Evolutionary conservation across 1,284 basidiomycete genomes (phyloP), one percentile per base, ranked within the genome.

Genomic region (Ustilago bromivora): DNA sequence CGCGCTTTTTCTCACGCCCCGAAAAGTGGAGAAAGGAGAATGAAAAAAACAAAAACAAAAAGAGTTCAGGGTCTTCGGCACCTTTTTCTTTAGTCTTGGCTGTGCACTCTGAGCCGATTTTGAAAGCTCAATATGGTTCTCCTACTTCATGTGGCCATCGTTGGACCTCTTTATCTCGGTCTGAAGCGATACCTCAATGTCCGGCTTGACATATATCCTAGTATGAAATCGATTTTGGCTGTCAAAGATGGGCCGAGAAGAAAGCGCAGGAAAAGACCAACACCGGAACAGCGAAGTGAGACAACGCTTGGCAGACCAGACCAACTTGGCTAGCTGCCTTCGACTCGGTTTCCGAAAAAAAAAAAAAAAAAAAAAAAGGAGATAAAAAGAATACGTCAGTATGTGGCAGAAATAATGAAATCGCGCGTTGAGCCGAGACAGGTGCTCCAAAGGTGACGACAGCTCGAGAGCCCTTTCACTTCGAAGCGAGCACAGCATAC

Each of bases 231-330:
- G 36, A 36, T 2, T 12, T 8, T 36, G 36, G 9, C 8, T 12
- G 11, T 8, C 13, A 17, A 46, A 15, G 4, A 15, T 17, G 31
- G 34, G 23, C 23, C 28, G 32, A 53, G 51, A 32, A 53, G 31
- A 32, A 34, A 7, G 9, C 2, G 51, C 5, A 31, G 17, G 31
- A 32, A 32, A 53, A 34, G 51, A 35, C 23, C 51, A 53, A 53
- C 51, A 53, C 51, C 28, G 51, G 32, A 53, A 53, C 51, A 53
- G 51, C 51, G 31, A 55, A 38, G 6, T 52, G 32, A 52, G 32
- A 52, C 40, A 41, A 41, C 12, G 17, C 40, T 41, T 41, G 40
- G 40, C 40, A 41, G 17, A 11, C 17, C 15, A 52, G 31, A 17
- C 23, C 31, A 10, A 17, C 32, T n/a, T 15, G 7, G 15, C 15